phyloP scores from a whole-genome alignment of 495 filamentous ascomycete genomes.

The Viridothelium virens region DNA sequence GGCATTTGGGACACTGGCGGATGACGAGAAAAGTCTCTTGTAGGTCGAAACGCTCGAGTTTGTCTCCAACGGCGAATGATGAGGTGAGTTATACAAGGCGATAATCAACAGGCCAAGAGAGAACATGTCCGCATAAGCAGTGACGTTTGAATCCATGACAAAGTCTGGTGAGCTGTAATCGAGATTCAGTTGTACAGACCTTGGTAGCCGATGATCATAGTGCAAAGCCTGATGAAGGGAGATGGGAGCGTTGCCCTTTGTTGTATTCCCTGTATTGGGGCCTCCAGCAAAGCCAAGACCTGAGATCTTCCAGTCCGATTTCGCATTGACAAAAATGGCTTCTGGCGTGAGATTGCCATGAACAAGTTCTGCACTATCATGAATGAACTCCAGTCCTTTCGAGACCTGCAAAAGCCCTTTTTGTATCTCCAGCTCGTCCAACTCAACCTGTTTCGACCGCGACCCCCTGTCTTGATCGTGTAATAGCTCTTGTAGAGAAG shows the following conservation, averaged over 20 bases:
- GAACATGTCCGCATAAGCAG: slow-evolving; percentile 77
- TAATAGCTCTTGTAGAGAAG: slow-evolving; percentile 73
- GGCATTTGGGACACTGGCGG: slow-evolving; percentile 65
- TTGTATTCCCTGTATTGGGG: slow-evolving; percentile 57
- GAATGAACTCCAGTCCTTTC: slow-evolving; percentile 90
- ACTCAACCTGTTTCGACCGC: slow-evolving; percentile 81
- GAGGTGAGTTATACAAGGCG: slow-evolving; percentile 87
- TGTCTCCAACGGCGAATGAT: slow-evolving; percentile 74
- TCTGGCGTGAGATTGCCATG: slow-evolving; percentile 94
- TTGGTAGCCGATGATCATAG: slow-evolving; percentile 73
- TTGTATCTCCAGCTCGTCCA: slow-evolving; percentile 96
- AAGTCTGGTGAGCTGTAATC: slow-evolving; percentile 95
- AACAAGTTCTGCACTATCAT: slow-evolving; percentile 89
- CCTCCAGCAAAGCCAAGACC: slow-evolving; percentile 84
- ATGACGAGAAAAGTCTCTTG: slow-evolving; percentile 68
- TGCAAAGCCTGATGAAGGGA: slow-evolving; percentile 77
- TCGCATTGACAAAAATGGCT: slow-evolving; percentile 88
- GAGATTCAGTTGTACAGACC: slow-evolving; percentile 76
- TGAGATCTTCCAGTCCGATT: slow-evolving; percentile 97
- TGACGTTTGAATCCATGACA: slow-evolving; percentile 75
- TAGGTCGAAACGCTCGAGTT: slow-evolving; percentile 71
- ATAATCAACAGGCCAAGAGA: slow-evolving; percentile 83
- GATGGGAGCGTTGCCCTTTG: slow-evolving; percentile 63
- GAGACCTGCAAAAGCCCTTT: slow-evolving; percentile 89
- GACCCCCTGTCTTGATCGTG: slow-evolving; percentile 79